A percentile compares a stretch with the other conserved stretches of the same genome.
These are phyloP conservation scores for Tuctoria greenei DNA, from an alignment of 176 grass and related monocot genomes.

Conservation along the genomic window DNA sequence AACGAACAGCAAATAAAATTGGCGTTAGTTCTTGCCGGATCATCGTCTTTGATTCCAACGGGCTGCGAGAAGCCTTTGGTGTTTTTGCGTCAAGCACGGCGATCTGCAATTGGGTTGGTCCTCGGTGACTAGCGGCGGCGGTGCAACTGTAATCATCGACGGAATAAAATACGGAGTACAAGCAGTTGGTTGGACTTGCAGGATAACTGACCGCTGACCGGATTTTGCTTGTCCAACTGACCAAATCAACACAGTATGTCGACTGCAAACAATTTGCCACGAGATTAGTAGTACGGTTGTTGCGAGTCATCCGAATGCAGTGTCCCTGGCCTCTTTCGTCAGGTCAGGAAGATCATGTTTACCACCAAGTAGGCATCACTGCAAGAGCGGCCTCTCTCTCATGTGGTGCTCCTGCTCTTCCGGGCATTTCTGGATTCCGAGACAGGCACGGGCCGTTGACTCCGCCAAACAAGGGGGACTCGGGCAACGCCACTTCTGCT, in stretches of 20 bases:
- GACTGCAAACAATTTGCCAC: background rate
- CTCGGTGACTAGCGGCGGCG: too few relatives aligned
- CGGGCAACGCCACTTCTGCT: background rate
- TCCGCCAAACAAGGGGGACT: background rate
- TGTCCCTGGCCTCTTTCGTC: background rate
- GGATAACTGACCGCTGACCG: too few relatives aligned
- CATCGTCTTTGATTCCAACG: background rate
- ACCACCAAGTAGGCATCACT: background rate
- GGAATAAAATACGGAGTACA: too few relatives aligned
- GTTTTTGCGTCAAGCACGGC: background rate
- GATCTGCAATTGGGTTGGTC: background rate
- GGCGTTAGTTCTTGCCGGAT: background rate
- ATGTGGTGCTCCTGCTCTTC: too few relatives aligned
- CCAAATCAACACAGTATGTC: too few relatives aligned
- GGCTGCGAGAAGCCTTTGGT: background rate
- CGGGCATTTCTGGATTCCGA: too few relatives aligned
- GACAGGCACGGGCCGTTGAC: background rate
- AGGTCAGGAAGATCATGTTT: background rate
- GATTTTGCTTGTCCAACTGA: too few relatives aligned
- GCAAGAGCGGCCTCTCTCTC: too few relatives aligned
- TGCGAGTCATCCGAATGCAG: too few relatives aligned
- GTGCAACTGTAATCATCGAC: too few relatives aligned
- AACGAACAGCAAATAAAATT: background rate
- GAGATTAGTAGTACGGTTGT: too few relatives aligned
- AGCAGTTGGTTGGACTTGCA: too few relatives aligned